Evolutionary conservation across 306 rosid genomes (phyloP).

Genomic region (Fagus sylvatica): DNA sequence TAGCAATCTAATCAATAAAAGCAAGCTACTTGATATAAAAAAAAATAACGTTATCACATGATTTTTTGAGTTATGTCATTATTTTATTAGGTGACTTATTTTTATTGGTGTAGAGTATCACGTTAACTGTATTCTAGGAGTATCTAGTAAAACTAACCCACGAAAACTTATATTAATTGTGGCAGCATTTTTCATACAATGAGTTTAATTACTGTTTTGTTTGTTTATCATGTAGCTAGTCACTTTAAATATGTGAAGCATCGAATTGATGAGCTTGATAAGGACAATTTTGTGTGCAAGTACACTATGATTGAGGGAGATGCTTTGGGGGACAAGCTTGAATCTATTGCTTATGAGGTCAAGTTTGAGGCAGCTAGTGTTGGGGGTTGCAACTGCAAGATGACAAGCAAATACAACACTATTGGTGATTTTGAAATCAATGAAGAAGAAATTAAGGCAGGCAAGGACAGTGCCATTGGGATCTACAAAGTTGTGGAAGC

Average conservation of each 20-base stretch:
- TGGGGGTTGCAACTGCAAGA: conserved; percentile 61
- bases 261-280: conserved; percentile 58
- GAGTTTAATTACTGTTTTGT: not conserved
- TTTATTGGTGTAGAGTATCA: too few relatives aligned
- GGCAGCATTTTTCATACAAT: not conserved
- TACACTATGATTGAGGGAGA: conserved; percentile 78
- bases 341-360: conserved; percentile 60
- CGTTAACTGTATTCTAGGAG: too few relatives aligned
- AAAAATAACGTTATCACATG: too few relatives aligned
- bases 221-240: conserved; percentile 40
- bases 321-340: conserved; percentile 69
- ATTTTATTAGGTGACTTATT: too few relatives aligned
- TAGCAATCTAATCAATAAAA: conserved; percentile 1
- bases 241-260: conserved; percentile 60
- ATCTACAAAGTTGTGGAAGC: conserved; percentile 64
- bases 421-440: conserved; percentile 44
- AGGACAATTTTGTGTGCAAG: conserved; percentile 55
- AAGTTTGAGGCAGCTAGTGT: conserved; percentile 63
- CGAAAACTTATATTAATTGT: not conserved
- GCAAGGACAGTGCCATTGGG: conserved; percentile 68
- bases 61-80: too few relatives aligned
- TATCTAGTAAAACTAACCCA: not conserved
- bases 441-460: conserved; percentile 65
- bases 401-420: conserved; percentile 57
- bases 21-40: too few relatives aligned